Evolutionary conservation across 2,329 filamentous ascomycete species (phyloP), one percentile per base, ranked within the genome.

Genomic region (Tolypocladium inflatum): DNA sequence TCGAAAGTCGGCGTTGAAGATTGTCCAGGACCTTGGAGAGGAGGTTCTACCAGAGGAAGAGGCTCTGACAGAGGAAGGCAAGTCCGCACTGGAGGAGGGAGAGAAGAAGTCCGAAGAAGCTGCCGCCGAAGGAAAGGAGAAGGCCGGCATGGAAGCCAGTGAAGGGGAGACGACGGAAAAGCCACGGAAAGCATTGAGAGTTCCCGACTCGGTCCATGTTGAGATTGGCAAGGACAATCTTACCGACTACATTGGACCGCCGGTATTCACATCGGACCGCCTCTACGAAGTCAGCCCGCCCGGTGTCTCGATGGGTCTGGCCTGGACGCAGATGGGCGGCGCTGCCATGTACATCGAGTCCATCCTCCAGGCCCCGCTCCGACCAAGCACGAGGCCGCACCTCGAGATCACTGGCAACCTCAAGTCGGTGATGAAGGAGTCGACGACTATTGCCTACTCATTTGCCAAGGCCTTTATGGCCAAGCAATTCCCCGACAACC

Each of bases 341-440:
- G 91, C 94, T 5, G 94, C 94, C 55, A 86, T 99, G 71, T 99
- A 99, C 73, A 90, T 99, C 59, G 94, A 99, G 75, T 95, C 92
- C 1, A 97, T 99, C 62, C 78, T 99, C 55, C 92, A 99, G 71
- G 89, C 86, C 60, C 85, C 89, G 0, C 81, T 97, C 54, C 85
- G 85, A 13, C 80, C 86, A 35, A 81, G 82, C 59, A 93, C 90
- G 33, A 82, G 88, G 21, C 88, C 93, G 8, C 84, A 88, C 21
- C 79, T 99, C 50, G 90, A 96, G 68, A 91, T 92, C 60, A 99
- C 94, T 0, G 94, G 94, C 59, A 97, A 97, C 70, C 81, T 99
- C 54, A 94, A 96, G 77, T 84, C 85, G 19, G 94, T 99, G 43
- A 99, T 99, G 95, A 97, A 97, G 76, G 94, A 99, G 75, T 97